phyloP scores from a whole-genome alignment of 208 protist genomes.

The Balamuthia mandrillaris region DNA sequence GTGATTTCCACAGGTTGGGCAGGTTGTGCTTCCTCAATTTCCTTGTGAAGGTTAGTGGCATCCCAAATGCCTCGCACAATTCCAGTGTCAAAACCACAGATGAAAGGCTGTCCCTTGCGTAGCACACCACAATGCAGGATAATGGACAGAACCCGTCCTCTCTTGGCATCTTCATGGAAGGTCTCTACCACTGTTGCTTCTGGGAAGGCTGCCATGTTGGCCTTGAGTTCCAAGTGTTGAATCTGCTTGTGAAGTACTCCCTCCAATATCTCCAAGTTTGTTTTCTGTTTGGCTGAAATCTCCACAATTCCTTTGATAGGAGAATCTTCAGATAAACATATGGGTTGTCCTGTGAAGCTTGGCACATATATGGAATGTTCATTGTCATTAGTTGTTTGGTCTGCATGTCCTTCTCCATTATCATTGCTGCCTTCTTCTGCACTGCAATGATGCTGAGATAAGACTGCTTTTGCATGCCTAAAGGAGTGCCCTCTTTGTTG shows the following conservation, averaged over 20 bases:
- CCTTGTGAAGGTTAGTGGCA: not conserved
- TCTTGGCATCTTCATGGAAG: not conserved
- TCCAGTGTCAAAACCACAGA: constrained; percentile 22
- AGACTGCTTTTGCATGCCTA: constrained; percentile 39
- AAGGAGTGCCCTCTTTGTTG: no score
- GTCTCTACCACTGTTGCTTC: constrained; percentile 88
- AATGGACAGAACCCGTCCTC: constrained; percentile 13
- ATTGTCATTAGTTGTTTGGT: no score
- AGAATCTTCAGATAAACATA: no score
- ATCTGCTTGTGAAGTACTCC: constrained; percentile 83
- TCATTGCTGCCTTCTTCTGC: constrained; percentile 89
- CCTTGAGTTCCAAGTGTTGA: constrained; percentile 83
- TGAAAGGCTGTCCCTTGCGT: constrained; percentile 26
- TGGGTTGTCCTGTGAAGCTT: no score
- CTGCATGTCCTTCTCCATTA: constrained; percentile 86
- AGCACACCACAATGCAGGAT: constrained; percentile 26
- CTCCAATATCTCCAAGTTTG: constrained; percentile 80
- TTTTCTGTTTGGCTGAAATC: constrained; percentile 81
- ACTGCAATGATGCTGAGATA: constrained; percentile 77
- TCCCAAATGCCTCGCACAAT: constrained; percentile 11
- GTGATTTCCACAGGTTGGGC: constrained; percentile 23
- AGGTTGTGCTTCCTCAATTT: constrained; percentile 6
- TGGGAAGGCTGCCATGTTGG: constrained; percentile 73
- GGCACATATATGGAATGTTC: no score
- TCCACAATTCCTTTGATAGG: constrained; percentile 53